Percentiles rank a stretch among this genome's conserved stretches.
Conservation (phyloP, 2,329 filamentous ascomycete species). For the Massarina eburnea region DNA sequence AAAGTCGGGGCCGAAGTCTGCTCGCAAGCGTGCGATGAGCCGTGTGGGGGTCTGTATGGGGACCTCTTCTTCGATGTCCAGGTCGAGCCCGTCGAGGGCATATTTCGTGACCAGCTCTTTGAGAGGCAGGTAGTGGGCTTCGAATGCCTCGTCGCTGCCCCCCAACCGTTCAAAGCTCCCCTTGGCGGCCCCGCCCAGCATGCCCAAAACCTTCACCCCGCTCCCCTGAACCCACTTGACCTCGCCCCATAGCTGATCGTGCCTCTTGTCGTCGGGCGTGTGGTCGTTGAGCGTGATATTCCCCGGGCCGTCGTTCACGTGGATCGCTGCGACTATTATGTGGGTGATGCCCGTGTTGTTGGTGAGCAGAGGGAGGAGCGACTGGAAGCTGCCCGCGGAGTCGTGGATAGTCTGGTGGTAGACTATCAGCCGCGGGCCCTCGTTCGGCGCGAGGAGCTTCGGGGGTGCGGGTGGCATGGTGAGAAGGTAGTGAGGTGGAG, state of each 20-base stretch:
- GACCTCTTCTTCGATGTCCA: slow-evolving; percentile 68
- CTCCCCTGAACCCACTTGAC: slow-evolving; percentile 68
- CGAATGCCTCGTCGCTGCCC: slow-evolving; percentile 56
- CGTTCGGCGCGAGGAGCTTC: slow-evolving; percentile 36
- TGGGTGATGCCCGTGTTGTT: slow-evolving; percentile 70
- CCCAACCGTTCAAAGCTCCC: slow-evolving; percentile 65
- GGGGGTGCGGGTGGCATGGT: slow-evolving; percentile 32
- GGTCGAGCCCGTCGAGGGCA: slow-evolving; percentile 44
- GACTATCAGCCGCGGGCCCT: slow-evolving; percentile 51
- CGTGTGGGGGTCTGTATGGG: slow-evolving; percentile 63
- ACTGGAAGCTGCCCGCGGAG: slow-evolving; percentile 57
- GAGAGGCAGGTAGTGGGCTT: slow-evolving; percentile 72
- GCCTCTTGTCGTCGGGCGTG: slow-evolving; percentile 66
- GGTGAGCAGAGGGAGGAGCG: slow-evolving; percentile 62
- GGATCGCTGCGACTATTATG: slow-evolving; percentile 82
- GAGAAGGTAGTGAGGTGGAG: slow-evolving; percentile 2
- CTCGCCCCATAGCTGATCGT: slow-evolving; percentile 77
- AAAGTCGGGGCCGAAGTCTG: slow-evolving; percentile 70
- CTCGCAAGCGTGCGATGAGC: slow-evolving; percentile 51
- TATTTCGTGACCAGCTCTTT: slow-evolving; percentile 64
- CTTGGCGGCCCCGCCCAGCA: slow-evolving; percentile 82
- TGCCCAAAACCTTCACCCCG: slow-evolving; percentile 79
- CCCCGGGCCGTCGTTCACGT: slow-evolving; percentile 70
- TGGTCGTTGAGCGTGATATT: slow-evolving; percentile 81
- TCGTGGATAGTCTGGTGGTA: slow-evolving; percentile 69